Conservation (phyloP, 2,329 filamentous ascomycete species). For the Parastagonospora avenae region DNA sequence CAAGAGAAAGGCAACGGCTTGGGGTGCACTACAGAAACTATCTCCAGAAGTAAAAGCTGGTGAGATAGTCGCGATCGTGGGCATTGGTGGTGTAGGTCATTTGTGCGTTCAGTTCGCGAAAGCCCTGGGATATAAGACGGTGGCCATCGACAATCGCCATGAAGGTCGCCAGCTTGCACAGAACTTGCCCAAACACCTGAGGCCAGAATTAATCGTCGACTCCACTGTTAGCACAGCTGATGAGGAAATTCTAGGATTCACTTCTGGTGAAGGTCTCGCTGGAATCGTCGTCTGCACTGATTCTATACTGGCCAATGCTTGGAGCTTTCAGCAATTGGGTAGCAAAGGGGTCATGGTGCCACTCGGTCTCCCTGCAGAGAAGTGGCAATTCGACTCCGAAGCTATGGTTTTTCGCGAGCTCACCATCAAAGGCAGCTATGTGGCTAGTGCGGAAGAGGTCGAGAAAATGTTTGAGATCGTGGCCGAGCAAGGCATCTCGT, state of each 20-base stretch:
- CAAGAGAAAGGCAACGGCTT: slow-evolving; percentile 27
- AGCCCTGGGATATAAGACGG: slow-evolving; percentile 27
- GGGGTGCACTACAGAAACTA: slow-evolving; percentile 28
- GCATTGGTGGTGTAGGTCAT: slow-evolving; percentile 79
- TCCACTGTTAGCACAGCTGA: slow-evolving; percentile 16
- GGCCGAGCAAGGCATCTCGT: slow-evolving; percentile 22
- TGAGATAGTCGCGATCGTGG: slow-evolving; percentile 78
- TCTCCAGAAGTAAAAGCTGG: slow-evolving; percentile 58
- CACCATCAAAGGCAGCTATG: slow-evolving; percentile 31
- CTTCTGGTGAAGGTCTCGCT: slow-evolving; percentile 26
- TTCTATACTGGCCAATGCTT: slow-evolving; percentile 25
- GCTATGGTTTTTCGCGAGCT: slow-evolving; percentile 31
- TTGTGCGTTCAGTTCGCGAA: slow-evolving; percentile 74
- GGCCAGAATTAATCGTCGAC: slow-evolving; percentile 26
- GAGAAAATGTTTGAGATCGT: slow-evolving; percentile 31
- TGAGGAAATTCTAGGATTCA: slow-evolving; percentile 19
- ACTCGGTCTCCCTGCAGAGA: slow-evolving; percentile 29
- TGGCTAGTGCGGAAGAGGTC: slow-evolving; percentile 28
- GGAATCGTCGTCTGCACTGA: slow-evolving; percentile 36
- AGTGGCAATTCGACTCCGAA: slow-evolving; percentile 33
- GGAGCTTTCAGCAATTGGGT: slow-evolving; percentile 29
- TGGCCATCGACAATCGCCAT: slow-evolving; percentile 32
- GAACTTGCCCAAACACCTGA: slow-evolving; percentile 18
- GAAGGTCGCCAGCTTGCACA: slow-evolving; percentile 27
- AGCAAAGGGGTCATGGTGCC: slow-evolving; percentile 30